These are phyloP conservation scores for Turritis glabra DNA, from an alignment of 345 rosid species.

Conservation along the genomic window DNA sequence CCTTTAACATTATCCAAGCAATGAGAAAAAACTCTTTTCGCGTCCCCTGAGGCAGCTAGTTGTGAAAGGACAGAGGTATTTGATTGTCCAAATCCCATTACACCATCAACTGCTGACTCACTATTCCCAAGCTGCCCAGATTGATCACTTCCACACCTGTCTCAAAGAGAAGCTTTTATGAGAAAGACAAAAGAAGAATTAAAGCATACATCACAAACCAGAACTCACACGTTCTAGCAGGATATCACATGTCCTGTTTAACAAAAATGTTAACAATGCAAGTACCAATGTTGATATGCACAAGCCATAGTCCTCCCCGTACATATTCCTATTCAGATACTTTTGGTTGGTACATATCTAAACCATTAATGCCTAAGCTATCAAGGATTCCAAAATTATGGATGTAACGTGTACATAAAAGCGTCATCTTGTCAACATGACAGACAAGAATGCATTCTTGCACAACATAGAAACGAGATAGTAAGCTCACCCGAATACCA, in stretches of 20 bases:
- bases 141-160: constrained; percentile 74
- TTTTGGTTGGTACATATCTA: too few relatives aligned
- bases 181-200: neutral
- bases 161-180: constrained; percentile 8
- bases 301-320: neutral
- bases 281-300: neutral
- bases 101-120: constrained; percentile 80
- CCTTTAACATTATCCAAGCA: constrained; percentile 74
- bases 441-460: too few relatives aligned
- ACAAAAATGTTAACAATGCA: neutral
- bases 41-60: constrained; percentile 64
- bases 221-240: neutral
- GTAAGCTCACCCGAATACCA: constrained; percentile 67
- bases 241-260: neutral
- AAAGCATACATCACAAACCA: neutral
- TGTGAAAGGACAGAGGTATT: constrained; percentile 85
- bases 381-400: too few relatives aligned
- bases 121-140: constrained; percentile 69
- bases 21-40: constrained; percentile 71
- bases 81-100: constrained; percentile 88
- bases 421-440: neutral
- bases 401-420: too few relatives aligned
- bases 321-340: too few relatives aligned
- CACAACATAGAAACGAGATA: neutral
- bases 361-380: too few relatives aligned